Evolutionary conservation across 495 filamentous ascomycete genomes (phyloP).

Genomic region (Hypoxylon subgilvum): DNA sequence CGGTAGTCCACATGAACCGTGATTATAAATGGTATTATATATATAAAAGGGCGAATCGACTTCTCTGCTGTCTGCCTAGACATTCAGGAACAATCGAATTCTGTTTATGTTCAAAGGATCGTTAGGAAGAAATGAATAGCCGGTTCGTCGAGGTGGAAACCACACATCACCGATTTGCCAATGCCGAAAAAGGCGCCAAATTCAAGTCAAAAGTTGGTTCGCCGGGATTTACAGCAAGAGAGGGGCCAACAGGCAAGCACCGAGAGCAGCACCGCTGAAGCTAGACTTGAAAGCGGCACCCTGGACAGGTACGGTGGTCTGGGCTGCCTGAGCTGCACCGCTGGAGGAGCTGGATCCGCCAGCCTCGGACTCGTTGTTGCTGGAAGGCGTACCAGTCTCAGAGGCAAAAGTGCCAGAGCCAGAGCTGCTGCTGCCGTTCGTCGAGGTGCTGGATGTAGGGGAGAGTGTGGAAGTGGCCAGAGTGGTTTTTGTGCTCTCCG

Average conservation of each 20-base stretch:
- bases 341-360: conserved; percentile 21
- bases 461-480: conserved; percentile 33
- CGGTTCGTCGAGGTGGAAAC: conserved; percentile 35
- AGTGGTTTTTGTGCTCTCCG: conserved; percentile 35
- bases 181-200: conserved; percentile 22
- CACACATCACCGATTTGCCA: conserved; percentile 34
- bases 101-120: conserved; percentile 38
- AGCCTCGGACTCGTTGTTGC: conserved; percentile 11
- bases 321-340: conserved; percentile 11
- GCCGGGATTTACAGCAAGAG: conserved; percentile 28
- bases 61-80: conserved; percentile 1
- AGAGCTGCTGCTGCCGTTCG: conserved; percentile 1
- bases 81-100: conserved; percentile 7
- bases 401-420: conserved; percentile 28
- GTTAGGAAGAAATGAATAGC: conserved; percentile 36
- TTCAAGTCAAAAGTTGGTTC: conserved; percentile 3
- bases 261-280: conserved; percentile 37
- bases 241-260: conserved; percentile 35
- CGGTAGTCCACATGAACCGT: conserved; percentile 35
- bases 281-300: conserved; percentile 31
- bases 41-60: conserved; percentile 27
- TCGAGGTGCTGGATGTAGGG: conserved; percentile 14
- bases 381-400: conserved; percentile 19
- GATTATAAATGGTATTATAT: conserved; percentile 38
- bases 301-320: conserved; percentile 15